Evolutionary conservation across 1,139 yeast species (phyloP).

Genomic region (Taphrina populina): DNA sequence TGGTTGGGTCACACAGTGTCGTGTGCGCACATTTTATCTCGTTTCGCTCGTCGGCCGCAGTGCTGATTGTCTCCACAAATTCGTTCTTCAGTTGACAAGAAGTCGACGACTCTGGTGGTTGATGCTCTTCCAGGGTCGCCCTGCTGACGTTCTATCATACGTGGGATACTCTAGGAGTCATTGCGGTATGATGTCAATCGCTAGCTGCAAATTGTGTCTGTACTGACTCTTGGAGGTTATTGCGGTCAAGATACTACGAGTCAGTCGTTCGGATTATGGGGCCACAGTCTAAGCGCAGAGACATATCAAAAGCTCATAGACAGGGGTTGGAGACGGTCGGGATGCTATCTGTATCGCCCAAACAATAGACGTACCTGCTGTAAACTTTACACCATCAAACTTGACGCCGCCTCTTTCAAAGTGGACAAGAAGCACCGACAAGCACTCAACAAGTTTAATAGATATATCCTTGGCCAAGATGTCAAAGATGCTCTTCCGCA

Average conservation of each 20-base stretch:
- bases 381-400: slow-evolving; percentile 70
- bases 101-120: too few relatives aligned
- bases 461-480: slow-evolving; percentile 45
- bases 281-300: slow-evolving; percentile 35
- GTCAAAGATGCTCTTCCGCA: slow-evolving; percentile 26
- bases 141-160: slow-evolving; percentile 30
- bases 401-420: slow-evolving; percentile 52
- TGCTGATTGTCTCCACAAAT: too few relatives aligned
- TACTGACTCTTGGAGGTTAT: slow-evolving; percentile 36
- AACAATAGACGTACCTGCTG: slow-evolving; percentile 76
- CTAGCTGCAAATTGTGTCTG: not conserved
- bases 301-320: slow-evolving; percentile 53
- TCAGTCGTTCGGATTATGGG: slow-evolving; percentile 36
- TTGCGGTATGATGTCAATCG: slow-evolving; percentile 8
- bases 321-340: slow-evolving; percentile 68
- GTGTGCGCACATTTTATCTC: too few relatives aligned
- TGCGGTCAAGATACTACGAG: slow-evolving; percentile 35
- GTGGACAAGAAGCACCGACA: slow-evolving; percentile 67
- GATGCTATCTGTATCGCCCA: slow-evolving; percentile 68
- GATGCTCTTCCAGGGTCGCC: slow-evolving; percentile 34
- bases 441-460: slow-evolving; percentile 61
- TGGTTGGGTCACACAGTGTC: too few relatives aligned
- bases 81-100: too few relatives aligned
- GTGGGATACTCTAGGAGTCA: slow-evolving; percentile 21
- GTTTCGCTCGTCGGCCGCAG: too few relatives aligned